Evolutionary conservation across 805 yeast genomes (phyloP), one percentile per base, ranked within the genome.

Genomic region (Candida ponderosae): DNA sequence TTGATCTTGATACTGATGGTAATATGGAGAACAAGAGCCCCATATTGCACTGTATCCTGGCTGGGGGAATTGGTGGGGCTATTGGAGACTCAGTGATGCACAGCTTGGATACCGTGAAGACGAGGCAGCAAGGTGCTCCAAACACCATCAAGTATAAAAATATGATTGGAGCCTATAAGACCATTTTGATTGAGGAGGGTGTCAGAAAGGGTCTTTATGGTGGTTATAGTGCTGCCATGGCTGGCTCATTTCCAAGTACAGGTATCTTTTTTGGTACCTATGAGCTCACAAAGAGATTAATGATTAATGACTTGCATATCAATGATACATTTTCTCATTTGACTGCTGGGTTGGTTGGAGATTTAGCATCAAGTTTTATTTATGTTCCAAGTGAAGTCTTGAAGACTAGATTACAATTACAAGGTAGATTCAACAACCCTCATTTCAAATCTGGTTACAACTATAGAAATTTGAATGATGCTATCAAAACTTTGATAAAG

Each of bases 381-480:
- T 93, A 90, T 50, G 99, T 93, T 9, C 99, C 99, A 6, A 78
- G 89, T 21, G 99, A 93, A 56, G 97, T 93, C 7, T 61, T 93
- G 38, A 93, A 93, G 57, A 88, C 98, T 7, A 70, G 99, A 50
- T 60, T 93, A 32, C 99, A 93, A 62, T 66, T 93, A 35, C 98
- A 93, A 61, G 97, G 97, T 1, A 71, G 80, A 26, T 72, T 74
- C 59, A 87, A 89, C 59, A 90, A 89, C 56, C 81, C 81, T 2
- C 66, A 69, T 57, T 88, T 87, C 44, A 65, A 71, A 18, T 77
- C 89, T 29, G 96, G 96, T 0, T 93, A 93, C 60, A 89, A 89
- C 56, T 90, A 90, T 58, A 68, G 66, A 33, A 82, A 85, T n/a
- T 65, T 87, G 31, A 50, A 68, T 10, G 76, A 86, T 60, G 96